phyloP scores from a whole-genome alignment of 768 basidiomycete species.

The Lanmaoa rubissima region DNA sequence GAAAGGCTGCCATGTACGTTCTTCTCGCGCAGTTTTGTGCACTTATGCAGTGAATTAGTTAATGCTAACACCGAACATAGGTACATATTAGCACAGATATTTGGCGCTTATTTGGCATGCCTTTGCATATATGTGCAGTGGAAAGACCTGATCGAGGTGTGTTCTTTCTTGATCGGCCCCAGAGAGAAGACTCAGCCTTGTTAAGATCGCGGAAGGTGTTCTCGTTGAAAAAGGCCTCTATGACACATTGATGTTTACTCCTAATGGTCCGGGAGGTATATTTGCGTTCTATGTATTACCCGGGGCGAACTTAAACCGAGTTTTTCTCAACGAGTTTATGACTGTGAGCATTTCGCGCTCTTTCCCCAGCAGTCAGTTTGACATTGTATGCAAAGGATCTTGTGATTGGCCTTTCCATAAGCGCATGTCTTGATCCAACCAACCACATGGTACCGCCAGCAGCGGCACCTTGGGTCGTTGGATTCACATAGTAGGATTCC shows the following conservation, averaged over 20 bases:
- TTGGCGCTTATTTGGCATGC: constrained; percentile 64
- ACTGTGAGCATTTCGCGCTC: constrained; percentile 22
- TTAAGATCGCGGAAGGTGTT: constrained; percentile 29
- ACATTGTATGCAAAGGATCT: constrained; percentile 12
- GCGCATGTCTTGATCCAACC: constrained; percentile 39
- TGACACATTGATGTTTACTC: constrained; percentile 34
- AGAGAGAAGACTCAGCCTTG: not conserved
- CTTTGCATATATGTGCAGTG: constrained; percentile 63
- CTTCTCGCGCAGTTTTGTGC: constrained; percentile 10
- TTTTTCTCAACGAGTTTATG: constrained; percentile 41
- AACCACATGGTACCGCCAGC: constrained; percentile 56
- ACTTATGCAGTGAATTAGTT: not conserved
- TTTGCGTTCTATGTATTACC: constrained; percentile 39
- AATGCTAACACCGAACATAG: constrained; percentile 34
- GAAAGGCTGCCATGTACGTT: constrained; percentile 51
- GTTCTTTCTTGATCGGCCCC: constrained; percentile 44
- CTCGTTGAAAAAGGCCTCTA: constrained; percentile 30
- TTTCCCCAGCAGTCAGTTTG: not conserved
- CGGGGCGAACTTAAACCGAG: constrained; percentile 29
- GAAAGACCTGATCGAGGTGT: constrained; percentile 47
- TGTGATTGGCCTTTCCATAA: constrained; percentile 22
- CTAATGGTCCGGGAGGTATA: constrained; percentile 36
- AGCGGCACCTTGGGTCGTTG: constrained; percentile 50
- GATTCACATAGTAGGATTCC: constrained; percentile 55
- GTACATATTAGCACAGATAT: constrained; percentile 63